A percentile compares a stretch with the other conserved stretches of the same genome.
These are phyloP conservation scores for Volvox reticuliferus DNA, from an alignment of 139 green algal species.

Conservation along the genomic window DNA sequence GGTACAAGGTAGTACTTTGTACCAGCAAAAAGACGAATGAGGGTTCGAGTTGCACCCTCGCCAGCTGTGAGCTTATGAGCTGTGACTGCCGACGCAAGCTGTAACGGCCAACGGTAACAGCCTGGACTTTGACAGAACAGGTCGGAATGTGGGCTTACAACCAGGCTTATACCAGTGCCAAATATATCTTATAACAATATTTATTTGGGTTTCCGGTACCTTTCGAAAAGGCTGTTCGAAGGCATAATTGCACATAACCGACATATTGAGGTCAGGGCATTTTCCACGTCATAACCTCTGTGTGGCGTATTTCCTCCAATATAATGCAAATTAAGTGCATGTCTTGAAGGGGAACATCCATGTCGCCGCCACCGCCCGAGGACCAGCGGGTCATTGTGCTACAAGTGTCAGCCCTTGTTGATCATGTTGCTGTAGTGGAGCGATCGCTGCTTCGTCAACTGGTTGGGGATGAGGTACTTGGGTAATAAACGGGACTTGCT, in stretches of 20 bases:
- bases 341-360: not conserved
- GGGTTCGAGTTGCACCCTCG: too few species aligned
- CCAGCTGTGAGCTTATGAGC: too few species aligned
- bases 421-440: conserved; percentile 16
- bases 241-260: not conserved
- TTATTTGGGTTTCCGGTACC: too few species aligned
- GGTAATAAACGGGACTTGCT: not conserved
- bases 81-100: too few species aligned
- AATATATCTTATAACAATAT: too few species aligned
- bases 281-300: not conserved
- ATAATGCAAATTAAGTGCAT: not conserved
- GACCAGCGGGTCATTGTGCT: conserved; percentile 5
- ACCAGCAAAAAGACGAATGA: too few species aligned
- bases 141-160: too few species aligned
- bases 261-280: not conserved
- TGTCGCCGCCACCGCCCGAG: conserved; percentile 7
- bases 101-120: too few species aligned
- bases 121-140: too few species aligned
- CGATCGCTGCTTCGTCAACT: not conserved
- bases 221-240: too few species aligned
- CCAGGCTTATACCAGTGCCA: too few species aligned
- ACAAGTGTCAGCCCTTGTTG: conserved; percentile 14
- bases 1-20: too few species aligned
- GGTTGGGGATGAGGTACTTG: conserved; percentile 9
- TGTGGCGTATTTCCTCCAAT: not conserved